Evolutionary conservation across 176 grass and related monocot genomes (phyloP), one percentile per base, ranked within the genome.

Genomic region (Pontederia paniculata): DNA sequence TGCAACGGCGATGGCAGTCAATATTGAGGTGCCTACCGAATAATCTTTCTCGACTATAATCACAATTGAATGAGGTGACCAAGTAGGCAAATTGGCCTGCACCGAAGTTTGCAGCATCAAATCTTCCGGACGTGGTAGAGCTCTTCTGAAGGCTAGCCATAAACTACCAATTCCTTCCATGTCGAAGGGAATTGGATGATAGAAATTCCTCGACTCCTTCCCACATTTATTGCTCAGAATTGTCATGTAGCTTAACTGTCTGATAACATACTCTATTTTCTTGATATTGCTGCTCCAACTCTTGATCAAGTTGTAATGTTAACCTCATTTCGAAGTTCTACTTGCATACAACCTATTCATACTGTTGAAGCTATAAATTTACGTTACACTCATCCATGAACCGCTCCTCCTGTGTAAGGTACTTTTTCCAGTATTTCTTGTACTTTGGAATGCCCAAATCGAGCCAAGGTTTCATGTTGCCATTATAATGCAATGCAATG

Each of bases 381-480:
- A 93, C 75, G 49, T 93, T 86, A 76, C 88, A 93, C 23, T 77
- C 75, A n/a, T 46, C 70, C 82, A 86, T 80, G 65, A 80, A 86
- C 17, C 54, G 65, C 28, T 86, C 78, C 0, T 82, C 82, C 62
- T 57, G 76, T n/a, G 82, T 67, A 20, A 91, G 70, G 47, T 79
- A 86, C 44, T 45, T 86, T 60, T 76, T 86, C 82, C 88, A 91
- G 60, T 80, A 91, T 17, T 79, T 86, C 59, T 84, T 86, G 75
- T 86, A 91, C 20, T 57, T 60, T 5, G 48, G 78, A 55, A 91
- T 91, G 22, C 71, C 82, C 7, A 86, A 54, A 58, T 91, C 74
- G 18, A 91, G 67, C 82, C 78, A 91, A 49, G 82, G 88, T 73
- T 91, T 91, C 88, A 86, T 86, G 75, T 86, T 82, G 41, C 88